These are phyloP conservation scores for Begonia peltatifolia DNA, from an alignment of 306 rosid genomes.

Conservation along the genomic window DNA sequence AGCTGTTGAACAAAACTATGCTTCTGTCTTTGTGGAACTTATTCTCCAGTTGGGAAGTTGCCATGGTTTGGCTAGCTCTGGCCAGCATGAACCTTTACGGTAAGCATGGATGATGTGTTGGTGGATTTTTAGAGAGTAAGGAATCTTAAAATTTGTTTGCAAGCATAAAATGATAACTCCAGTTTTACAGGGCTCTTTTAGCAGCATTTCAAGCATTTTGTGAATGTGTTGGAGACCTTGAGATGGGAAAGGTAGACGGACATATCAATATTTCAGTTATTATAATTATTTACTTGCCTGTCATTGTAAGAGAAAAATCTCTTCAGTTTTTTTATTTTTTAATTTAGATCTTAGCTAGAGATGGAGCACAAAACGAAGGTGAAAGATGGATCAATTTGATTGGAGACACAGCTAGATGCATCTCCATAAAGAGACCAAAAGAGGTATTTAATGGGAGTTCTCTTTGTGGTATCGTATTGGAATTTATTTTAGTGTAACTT, in stretches of 20 bases:
- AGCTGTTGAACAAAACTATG: conserved; percentile 82
- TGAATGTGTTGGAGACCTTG: conserved; percentile 98
- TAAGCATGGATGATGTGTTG: conserved; percentile 14
- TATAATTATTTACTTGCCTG: neutral
- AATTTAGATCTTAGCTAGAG: conserved; percentile 81
- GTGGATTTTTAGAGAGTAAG: neutral
- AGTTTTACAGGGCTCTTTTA: conserved; percentile 63
- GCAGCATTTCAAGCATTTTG: conserved; percentile 93
- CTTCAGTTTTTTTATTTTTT: conserved; percentile 12
- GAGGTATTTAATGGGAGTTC: conserved; percentile 35
- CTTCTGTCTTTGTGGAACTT: conserved; percentile 90
- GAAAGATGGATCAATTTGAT: conserved; percentile 89
- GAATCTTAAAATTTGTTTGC: conserved; percentile 3
- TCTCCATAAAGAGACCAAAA: conserved; percentile 91
- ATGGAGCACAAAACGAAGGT: conserved; percentile 74
- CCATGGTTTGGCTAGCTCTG: conserved; percentile 58
- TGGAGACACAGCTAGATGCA: conserved; percentile 84
- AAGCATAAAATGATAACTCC: neutral
- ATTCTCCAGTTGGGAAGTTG: conserved; percentile 88
- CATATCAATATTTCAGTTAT: neutral
- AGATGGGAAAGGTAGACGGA: conserved; percentile 89
- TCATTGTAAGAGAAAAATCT: conserved; percentile 9
- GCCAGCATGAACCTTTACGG: conserved; percentile 77
- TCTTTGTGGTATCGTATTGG: too few relatives aligned
- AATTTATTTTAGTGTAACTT: too few relatives aligned